Base-by-base conservation (phyloP, 108 stramenopile species). In the Stephanodiscus triporus region DNA sequence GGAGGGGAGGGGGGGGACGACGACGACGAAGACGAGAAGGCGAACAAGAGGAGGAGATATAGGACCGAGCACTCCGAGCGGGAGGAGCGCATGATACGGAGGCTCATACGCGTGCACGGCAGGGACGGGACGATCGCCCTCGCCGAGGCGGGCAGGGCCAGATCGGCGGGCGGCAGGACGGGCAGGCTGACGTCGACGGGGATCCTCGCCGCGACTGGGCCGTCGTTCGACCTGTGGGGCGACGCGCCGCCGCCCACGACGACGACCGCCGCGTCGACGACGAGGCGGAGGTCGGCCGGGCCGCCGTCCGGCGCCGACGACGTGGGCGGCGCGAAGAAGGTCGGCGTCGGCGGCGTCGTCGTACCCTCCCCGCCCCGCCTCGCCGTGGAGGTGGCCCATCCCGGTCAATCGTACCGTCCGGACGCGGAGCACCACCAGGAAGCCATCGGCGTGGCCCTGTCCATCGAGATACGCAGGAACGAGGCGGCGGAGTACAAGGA, bases 321-420 rank as follows among this genome's bases (percentile, higher is more conserved):
- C n/a, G n/a, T n/a, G n/a, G n/a, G n/a, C n/a, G 13, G 13, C 10
- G 9, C 24, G 16, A 56, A 56, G 9, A 7, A 10, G 11, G 2
- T 9, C 49, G 49, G 9, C 26, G 53, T 14, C 20, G 26, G 17
- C 53, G 29, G 16, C 27, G 17, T 13, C 30, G 29, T 80, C 83
- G 63, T 76, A 74, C 23, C 67, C 2, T 67, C 85, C 50, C 68
- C 26, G 20, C 76, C 71, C 29, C 45, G 26, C 45, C 67, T 91
- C 6, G 84, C 89, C 24, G 75, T 95, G 6, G 91, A 92, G 34
- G 72, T 91, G 0, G 91, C 91, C 40, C 83, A 84, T 30, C 73
- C 84, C 7, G 94, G 94, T 38, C 94, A 95, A 74, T 92, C 91
- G 27, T 95, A 95, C 57, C 85, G 82, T 70, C 94, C 94, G 10